Base-by-base conservation (phyloP, 2,329 filamentous ascomycete species). In the Stagonosporopsis tanaceti region DNA sequence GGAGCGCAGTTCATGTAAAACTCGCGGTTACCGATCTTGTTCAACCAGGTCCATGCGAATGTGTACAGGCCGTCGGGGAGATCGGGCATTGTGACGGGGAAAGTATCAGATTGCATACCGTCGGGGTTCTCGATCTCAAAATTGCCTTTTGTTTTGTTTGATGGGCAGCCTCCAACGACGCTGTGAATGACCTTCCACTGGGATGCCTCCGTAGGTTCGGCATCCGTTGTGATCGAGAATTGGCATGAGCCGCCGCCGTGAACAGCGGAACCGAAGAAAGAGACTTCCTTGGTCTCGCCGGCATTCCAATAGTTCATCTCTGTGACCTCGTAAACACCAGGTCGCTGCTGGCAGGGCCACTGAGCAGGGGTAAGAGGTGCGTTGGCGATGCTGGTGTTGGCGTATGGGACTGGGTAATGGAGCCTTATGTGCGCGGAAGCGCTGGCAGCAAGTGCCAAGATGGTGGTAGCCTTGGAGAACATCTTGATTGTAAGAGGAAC, bases 1-100 rank as follows among this genome's bases (percentile, higher is more conserved):
- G 91, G 87, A 0, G 90, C 92, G 67, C 94, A 99, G 84, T 97
- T 96, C 93, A 97, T 96, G 83, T 98, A 97, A 84, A 97, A 92
- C 74, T 98, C 95, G 1, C 93, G 89, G 80, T 97, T 97, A 2
- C 95, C 95, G 9, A 96, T 71, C 58, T 89, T 90, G 78, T 98
- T 98, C 78, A 96, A 87, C 95, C 95, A 98, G 0, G 92, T 92
- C 93, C 93, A 98, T 0, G 92, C 91, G 4, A 98, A 81, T 0
- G 88, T 90, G 47, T 91, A 94, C 20, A 89, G 83, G 0, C 94
- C 95, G 0, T 87, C 78, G 2, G 88, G 86, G n/a, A n/a, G n/a
- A n/a, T 82, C 72, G 0, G 93, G 94, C 17, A 97, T 87, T 0
- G 79, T 85, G 76, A 89, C 96, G 25, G 85, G 80, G n/a, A n/a